These are phyloP conservation scores for Antitrichia curtipendula DNA, from an alignment of 225 moss, liverwort and hornwort species.

Conservation along the genomic window DNA sequence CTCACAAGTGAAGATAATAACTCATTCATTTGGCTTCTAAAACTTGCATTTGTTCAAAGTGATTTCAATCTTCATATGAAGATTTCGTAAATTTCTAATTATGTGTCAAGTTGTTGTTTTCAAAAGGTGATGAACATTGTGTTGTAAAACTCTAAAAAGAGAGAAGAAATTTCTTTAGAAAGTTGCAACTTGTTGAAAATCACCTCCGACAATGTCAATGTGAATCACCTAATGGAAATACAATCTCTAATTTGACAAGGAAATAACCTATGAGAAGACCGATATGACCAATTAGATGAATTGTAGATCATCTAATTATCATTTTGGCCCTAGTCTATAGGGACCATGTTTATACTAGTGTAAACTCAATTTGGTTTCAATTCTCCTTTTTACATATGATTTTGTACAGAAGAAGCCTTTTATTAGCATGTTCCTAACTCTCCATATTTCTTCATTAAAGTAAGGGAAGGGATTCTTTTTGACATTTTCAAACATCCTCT, in stretches of 20 bases:
- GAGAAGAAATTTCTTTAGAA: neutral
- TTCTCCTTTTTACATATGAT: neutral
- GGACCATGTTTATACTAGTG: neutral
- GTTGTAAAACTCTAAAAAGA: neutral
- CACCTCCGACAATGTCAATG: fast-evolving
- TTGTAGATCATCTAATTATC: fast-evolving
- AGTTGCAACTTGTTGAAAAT: neutral
- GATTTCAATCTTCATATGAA: no score
- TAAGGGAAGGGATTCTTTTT: no score
- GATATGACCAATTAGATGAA: neutral
- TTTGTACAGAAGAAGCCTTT: neutral
- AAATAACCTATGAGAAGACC: neutral
- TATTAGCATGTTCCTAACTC: neutral
- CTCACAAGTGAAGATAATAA: no score
- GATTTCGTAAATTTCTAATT: neutral
- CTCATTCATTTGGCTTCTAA: neutral
- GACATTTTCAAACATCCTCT: no score
- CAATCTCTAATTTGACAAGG: neutral
- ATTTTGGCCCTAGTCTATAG: neutral
- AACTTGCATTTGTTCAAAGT: neutral
- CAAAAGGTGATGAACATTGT: no score
- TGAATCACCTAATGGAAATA: neutral
- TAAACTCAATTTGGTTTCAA: neutral
- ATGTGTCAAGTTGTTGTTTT: neutral
- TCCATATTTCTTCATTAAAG: neutral